phyloP scores from a whole-genome alignment of 2,329 filamentous ascomycete genomes.

The Intubia oerlemansii region DNA sequence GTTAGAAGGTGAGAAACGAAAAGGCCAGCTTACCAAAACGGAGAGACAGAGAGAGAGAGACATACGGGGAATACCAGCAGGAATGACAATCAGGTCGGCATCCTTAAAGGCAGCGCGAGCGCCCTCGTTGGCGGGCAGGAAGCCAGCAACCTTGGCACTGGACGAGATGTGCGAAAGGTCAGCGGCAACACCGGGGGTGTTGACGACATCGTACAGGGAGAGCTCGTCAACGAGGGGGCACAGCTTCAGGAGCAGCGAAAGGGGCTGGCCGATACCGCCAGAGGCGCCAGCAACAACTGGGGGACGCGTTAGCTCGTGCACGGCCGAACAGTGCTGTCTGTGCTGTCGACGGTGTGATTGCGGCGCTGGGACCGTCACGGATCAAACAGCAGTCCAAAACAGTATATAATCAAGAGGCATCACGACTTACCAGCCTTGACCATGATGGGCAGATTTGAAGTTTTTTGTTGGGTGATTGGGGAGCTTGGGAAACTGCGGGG shows the following conservation, averaged over 20 bases:
- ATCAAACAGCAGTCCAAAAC: too few species aligned
- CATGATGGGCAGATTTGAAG: constrained; percentile 13
- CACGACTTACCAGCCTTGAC: constrained; percentile 16
- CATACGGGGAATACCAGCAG: constrained; percentile 94
- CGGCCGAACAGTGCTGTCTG: too few species aligned
- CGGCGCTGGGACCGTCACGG: too few species aligned
- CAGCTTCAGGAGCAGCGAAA: constrained; percentile 90
- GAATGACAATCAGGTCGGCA: constrained; percentile 91
- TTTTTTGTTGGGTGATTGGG: too few species aligned
- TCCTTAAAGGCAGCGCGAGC: constrained; percentile 76
- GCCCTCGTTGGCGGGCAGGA: constrained; percentile 69
- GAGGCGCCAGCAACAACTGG: constrained; percentile 79
- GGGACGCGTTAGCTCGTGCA: too few species aligned
- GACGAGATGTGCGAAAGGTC: constrained; percentile 97
- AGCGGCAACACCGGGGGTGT: constrained; percentile 86
- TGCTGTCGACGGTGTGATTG: too few species aligned
- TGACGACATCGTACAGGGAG: constrained; percentile 96
- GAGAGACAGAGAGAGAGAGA: too few species aligned
- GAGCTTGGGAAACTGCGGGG: too few species aligned
- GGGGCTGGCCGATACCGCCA: constrained; percentile 97
- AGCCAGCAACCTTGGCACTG: constrained; percentile 67
- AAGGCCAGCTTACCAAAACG: too few species aligned
- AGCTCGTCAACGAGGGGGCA: constrained; percentile 78
- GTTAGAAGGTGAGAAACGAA: constrained; percentile 26
- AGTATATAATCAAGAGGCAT: not conserved